Conservation (phyloP, 2,329 filamentous ascomycete genomes). For the Nigrospora osmanthi region DNA sequence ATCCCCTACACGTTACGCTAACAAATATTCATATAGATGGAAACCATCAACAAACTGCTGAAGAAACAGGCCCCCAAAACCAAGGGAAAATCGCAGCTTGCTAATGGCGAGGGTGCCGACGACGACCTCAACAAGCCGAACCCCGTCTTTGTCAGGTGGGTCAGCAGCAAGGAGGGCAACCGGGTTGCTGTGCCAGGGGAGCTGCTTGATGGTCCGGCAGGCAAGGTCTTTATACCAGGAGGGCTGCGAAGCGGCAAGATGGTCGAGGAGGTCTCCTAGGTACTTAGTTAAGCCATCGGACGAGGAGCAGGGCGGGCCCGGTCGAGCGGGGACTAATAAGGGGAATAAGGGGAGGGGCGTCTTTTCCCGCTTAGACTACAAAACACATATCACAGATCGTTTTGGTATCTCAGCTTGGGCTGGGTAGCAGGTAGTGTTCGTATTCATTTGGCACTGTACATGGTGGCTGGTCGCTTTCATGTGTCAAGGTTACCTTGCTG, state of each 20-base stretch:
- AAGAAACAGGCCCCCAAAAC: constrained; percentile 79
- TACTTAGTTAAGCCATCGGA: constrained; percentile 1
- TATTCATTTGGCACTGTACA: too few relatives aligned
- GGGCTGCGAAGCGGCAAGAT: constrained; percentile 34
- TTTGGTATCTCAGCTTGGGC: too few relatives aligned
- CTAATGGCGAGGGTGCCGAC: constrained; percentile 28
- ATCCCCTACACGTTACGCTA: background rate
- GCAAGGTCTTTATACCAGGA: constrained; percentile 43
- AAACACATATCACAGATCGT: too few relatives aligned
- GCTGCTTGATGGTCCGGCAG: constrained; percentile 56
- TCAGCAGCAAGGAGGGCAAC: constrained; percentile 58
- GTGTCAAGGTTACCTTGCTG: too few relatives aligned
- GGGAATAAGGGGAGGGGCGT: too few relatives aligned
- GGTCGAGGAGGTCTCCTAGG: constrained; percentile 45
- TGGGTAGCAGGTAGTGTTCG: too few relatives aligned
- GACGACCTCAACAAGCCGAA: constrained; percentile 41
- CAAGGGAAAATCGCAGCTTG: constrained; percentile 40
- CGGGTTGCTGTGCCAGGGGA: constrained; percentile 59
- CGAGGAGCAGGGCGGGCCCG: too few relatives aligned
- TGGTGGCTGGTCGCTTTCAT: too few relatives aligned
- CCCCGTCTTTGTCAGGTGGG: constrained; percentile 61
- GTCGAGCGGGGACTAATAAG: too few relatives aligned
- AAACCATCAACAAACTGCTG: constrained; percentile 84
- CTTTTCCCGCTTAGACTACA: too few relatives aligned
- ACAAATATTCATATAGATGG: constrained; percentile 49